Evolutionary conservation across 164 flowering plant genomes (phyloP), one percentile per base, ranked within the genome.

Genomic region (Stephania japonica): DNA sequence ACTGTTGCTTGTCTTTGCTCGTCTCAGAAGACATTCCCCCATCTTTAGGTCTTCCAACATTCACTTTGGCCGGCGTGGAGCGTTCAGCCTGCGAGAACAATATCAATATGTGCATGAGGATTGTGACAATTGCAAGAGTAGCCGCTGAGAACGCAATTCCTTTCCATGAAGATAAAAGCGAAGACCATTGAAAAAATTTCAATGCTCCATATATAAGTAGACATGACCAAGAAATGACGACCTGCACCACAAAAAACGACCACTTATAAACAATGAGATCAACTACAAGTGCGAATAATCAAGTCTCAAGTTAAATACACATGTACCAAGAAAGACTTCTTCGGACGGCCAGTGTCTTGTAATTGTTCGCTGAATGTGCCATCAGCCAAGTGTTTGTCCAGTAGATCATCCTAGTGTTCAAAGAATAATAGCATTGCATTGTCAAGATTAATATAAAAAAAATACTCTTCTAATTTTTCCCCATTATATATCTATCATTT

Each of bases 61-160:
- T 71, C 32, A 69, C 76, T 70, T 72, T 82, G 27, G 83, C 81
- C 42, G 87, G 82, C 27, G 78, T 84, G 8, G 87, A 85, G 61
- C 81, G 84, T 74, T 89, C 90, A n/a, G 97, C 77, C 73, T 89
- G 89, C 19, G 97, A 84, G 76, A 81, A 86, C n/a, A 80, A 67
- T 65, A 92, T 85, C 44, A 92, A 84, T 18, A 86, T 78, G 62
- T 89, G 90, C 97, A 92, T 88, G 7, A 87, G 71, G 63, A 84
- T n/a, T 13, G 84, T 80, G 27, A 90, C 85, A 12, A 88, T 70
- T 25, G 75, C 82, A 79, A 92, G 73, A 67, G 82, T 79, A 62
- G 75, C 76, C 38, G 80, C 85, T 8, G 83, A 74, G 26, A 84
- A 70, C 47, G 83, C 85, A 71, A 88, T 72, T 76, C 88, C 91